Percentiles rank a stretch among this genome's conserved stretches.
Conservation (phyloP, 257 asterid species). For the Verbena officinalis region DNA sequence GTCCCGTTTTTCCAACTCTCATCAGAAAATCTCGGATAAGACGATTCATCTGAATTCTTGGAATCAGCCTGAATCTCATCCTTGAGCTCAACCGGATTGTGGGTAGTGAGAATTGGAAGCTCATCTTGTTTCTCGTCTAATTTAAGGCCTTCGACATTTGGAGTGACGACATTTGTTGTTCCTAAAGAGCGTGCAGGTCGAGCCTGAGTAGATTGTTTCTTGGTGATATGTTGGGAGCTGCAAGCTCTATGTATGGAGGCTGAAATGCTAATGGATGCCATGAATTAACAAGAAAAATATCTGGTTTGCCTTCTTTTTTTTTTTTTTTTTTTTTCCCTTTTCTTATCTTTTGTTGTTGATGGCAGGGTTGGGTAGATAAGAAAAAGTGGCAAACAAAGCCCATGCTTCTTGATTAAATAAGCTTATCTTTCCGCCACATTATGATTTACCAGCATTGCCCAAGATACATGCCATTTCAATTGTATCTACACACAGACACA, state of each 20-base stretch:
- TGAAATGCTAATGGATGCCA: conserved; percentile 59
- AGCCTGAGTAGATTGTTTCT: conserved; percentile 37
- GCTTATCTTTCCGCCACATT: conserved; percentile 50
- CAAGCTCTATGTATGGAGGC: conserved; percentile 46
- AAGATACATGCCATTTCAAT: conserved; percentile 34
- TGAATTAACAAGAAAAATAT: conserved; percentile 15
- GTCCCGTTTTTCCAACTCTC: conserved; percentile 70
- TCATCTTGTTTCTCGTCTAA: conserved; percentile 25
- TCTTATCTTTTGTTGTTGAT: conserved; percentile 23
- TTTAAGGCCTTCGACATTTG: conserved; percentile 41
- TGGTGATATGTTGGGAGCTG: conserved; percentile 42
- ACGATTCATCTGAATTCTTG: conserved; percentile 19
- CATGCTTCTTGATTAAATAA: conserved; percentile 38
- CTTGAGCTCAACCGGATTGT: conserved; percentile 8
- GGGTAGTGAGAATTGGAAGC: conserved; percentile 7
- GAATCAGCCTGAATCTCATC: conserved; percentile 17
- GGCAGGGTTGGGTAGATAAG: conserved; percentile 21
- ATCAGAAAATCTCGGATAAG: conserved; percentile 41
- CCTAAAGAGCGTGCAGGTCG: conserved; percentile 33
- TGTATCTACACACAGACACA: background rate
- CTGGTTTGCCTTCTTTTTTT: background rate
- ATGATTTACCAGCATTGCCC: conserved; percentile 32
- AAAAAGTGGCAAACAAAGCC: conserved; percentile 34
- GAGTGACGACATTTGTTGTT: conserved; percentile 34
- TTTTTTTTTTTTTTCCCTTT: background rate